phyloP scores from a whole-genome alignment of 306 rosid genomes.

The Quercus ilex region DNA sequence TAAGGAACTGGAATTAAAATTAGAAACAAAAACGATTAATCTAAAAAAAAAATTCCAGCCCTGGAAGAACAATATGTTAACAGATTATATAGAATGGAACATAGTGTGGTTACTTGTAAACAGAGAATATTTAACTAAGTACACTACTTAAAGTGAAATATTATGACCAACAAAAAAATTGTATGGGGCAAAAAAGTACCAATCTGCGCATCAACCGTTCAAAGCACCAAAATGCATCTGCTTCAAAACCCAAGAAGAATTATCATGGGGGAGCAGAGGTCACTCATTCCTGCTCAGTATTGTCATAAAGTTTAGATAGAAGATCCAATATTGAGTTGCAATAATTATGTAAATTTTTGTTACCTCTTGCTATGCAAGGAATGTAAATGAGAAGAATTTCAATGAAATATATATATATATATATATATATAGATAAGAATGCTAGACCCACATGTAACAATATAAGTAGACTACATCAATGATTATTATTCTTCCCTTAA shows the following conservation, averaged over 20 bases:
- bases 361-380: not conserved
- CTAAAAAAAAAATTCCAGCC: not conserved
- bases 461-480: not conserved
- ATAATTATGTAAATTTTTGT: not conserved
- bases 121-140: no score
- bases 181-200: constrained; percentile 43
- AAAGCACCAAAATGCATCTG: constrained; percentile 99
- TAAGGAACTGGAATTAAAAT: constrained; percentile 37
- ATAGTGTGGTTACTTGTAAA: no score
- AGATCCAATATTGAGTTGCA: constrained; percentile 18
- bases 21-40: not conserved
- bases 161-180: not conserved
- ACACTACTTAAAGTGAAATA: not conserved
- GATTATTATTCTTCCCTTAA: not conserved
- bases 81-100: not conserved
- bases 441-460: not conserved
- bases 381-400: not conserved
- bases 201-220: constrained; percentile 97
- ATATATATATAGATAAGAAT: not conserved
- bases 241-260: constrained; percentile 78
- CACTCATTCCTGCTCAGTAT: constrained; percentile 90
- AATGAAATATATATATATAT: not conserved
- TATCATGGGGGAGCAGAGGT: constrained; percentile 96
- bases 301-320: constrained; percentile 24
- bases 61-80: not conserved